Evolutionary conservation across 805 yeast species (phyloP).

Genomic region (Barnettozyma populi): DNA sequence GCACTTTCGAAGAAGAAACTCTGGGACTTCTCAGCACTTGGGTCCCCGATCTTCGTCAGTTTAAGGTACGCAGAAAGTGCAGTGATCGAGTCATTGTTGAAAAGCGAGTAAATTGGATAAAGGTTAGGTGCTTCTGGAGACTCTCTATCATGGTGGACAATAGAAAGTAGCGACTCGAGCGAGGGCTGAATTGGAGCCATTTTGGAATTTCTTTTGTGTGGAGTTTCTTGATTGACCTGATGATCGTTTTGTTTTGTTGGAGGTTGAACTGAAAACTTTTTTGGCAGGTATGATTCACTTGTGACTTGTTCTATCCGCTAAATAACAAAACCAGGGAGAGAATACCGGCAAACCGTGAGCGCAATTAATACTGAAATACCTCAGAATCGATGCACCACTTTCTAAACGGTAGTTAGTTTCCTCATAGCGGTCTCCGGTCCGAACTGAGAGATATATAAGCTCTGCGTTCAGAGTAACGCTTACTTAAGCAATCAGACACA

Average conservation of each 20-base stretch:
- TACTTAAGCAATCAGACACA: too few relatives aligned
- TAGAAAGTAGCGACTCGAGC: constrained; percentile 37
- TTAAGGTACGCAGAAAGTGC: constrained; percentile 90
- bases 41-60: constrained; percentile 56
- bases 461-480: too few relatives aligned
- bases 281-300: not conserved
- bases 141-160: constrained; percentile 33
- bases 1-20: constrained; percentile 89
- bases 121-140: constrained; percentile 47
- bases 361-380: too few relatives aligned
- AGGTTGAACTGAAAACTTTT: not conserved
- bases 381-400: too few relatives aligned
- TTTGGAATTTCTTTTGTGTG: not conserved
- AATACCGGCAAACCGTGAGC: too few relatives aligned
- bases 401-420: too few relatives aligned
- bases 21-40: constrained; percentile 44
- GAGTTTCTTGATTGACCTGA: not conserved
- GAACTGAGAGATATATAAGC: too few relatives aligned
- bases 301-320: not conserved
- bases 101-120: constrained; percentile 74
- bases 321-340: not conserved
- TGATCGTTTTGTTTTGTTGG: not conserved
- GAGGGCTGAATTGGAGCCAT: constrained; percentile 43
- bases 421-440: too few relatives aligned
- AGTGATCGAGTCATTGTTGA: constrained; percentile 72